Percentiles rank a stretch among this genome's conserved stretches.
These are phyloP conservation scores for Thalassiosira mediterranea DNA, from an alignment of 352 stramenopile species.

Conservation along the genomic window DNA sequence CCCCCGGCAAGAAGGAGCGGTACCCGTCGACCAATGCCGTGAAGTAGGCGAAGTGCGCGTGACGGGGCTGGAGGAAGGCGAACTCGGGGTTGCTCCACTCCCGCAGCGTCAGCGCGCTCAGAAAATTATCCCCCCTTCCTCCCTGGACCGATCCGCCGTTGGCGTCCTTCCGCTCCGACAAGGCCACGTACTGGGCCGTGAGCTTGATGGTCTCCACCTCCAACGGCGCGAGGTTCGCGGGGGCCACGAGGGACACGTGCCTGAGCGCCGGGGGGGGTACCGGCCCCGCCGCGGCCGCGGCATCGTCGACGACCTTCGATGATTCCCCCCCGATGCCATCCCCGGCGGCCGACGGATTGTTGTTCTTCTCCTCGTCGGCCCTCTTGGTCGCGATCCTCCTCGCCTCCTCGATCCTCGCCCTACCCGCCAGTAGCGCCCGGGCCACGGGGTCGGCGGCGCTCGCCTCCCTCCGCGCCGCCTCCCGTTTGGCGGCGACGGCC, in stretches of 20 bases:
- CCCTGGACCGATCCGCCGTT: not conserved
- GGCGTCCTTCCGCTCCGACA: slow-evolving; percentile 76
- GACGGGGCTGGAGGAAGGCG: slow-evolving; percentile 96
- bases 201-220: slow-evolving; percentile 98
- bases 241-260: slow-evolving; percentile 86
- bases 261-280: slow-evolving; percentile 53
- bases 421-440: slow-evolving; percentile 80
- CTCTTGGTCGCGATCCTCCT: slow-evolving; percentile 11
- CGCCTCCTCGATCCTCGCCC: slow-evolving; percentile 53
- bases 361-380: slow-evolving; percentile 10
- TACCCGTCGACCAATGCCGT: slow-evolving; percentile 97
- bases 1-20: slow-evolving; percentile 56
- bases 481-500: slow-evolving; percentile 78
- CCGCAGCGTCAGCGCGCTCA: slow-evolving; percentile 91
- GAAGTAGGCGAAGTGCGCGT: slow-evolving; percentile 98
- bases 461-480: slow-evolving; percentile 83
- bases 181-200: slow-evolving; percentile 96
- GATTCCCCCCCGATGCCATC: not conserved
- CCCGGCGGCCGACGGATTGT: too few relatives aligned
- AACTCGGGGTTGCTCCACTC: slow-evolving; percentile 98
- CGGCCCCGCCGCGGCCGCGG: slow-evolving; percentile 10
- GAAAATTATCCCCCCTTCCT: slow-evolving; percentile 88
- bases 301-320: not conserved
- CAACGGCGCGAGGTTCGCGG: slow-evolving; percentile 88
- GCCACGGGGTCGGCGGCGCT: slow-evolving; percentile 91